Evolutionary conservation across 352 stramenopile genomes (phyloP).

Genomic region (Phytopythium aichiense): DNA sequence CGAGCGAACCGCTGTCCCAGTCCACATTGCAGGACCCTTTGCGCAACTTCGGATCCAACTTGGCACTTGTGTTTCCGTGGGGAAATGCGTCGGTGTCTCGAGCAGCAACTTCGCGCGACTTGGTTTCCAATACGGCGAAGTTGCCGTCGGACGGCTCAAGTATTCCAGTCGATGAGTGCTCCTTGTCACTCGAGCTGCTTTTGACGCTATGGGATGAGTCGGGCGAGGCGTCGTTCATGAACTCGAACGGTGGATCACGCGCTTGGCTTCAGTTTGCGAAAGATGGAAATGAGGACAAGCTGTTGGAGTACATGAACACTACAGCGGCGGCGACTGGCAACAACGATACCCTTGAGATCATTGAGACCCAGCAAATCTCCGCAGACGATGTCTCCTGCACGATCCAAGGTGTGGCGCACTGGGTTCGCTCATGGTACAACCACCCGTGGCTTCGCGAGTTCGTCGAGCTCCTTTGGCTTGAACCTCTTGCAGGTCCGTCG

Average conservation of each 20-base stretch:
- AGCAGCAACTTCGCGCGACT: slow-evolving; percentile 16
- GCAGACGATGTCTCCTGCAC: slow-evolving; percentile 25
- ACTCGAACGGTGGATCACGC: slow-evolving; percentile 15
- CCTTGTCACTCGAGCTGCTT: slow-evolving; percentile 23
- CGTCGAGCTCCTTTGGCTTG: slow-evolving; percentile 48
- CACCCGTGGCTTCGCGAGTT: slow-evolving; percentile 43
- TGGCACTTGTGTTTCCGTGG: slow-evolving; percentile 36
- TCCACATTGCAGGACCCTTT: slow-evolving; percentile 22
- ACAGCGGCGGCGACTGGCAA: slow-evolving; percentile 3
- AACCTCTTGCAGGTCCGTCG: slow-evolving; percentile 1
- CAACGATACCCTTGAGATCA: slow-evolving; percentile 12
- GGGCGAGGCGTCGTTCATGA: slow-evolving; percentile 32
- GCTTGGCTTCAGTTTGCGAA: slow-evolving; percentile 1
- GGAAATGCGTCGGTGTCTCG: slow-evolving; percentile 15
- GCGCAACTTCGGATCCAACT: slow-evolving; percentile 35
- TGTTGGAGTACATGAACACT: slow-evolving; percentile 22
- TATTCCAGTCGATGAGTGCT: slow-evolving; percentile 22
- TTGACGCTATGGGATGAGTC: slow-evolving; percentile 35
- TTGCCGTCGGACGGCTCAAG: slow-evolving; percentile 3
- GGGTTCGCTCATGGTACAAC: slow-evolving; percentile 47
- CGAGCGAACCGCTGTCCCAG: background rate
- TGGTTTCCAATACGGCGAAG: slow-evolving; percentile 33
- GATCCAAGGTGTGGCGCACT: slow-evolving; percentile 37
- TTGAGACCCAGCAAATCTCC: slow-evolving; percentile 14
- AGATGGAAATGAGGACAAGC: slow-evolving; percentile 9